These are phyloP conservation scores for Pyricularia sp. DNA, from an alignment of 2,329 filamentous ascomycete genomes.

Conservation along the genomic window DNA sequence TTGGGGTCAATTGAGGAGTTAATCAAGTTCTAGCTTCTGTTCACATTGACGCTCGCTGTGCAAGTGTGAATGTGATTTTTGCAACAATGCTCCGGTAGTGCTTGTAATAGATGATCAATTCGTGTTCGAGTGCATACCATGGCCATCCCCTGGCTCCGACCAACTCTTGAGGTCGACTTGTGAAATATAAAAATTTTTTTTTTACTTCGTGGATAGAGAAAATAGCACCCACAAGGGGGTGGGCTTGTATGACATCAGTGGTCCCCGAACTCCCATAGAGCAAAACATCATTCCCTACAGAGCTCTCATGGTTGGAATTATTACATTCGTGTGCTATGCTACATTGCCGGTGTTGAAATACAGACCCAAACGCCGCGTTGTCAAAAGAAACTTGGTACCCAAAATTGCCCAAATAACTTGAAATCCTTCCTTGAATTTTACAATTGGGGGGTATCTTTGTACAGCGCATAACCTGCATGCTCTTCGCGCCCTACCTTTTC, in stretches of 20 bases:
- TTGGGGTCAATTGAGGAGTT: conserved; percentile 6
- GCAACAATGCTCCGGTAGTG: neutral
- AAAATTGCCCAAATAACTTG: neutral
- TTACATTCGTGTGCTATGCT: neutral
- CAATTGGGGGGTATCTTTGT: neutral
- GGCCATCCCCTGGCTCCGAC: neutral
- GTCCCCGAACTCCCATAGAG: no score
- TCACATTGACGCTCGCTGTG: neutral
- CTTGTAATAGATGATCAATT: neutral
- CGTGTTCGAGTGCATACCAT: no score
- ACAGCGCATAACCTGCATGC: neutral
- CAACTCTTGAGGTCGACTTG: no score
- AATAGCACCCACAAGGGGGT: no score
- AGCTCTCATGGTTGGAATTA: neutral
- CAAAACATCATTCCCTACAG: neutral
- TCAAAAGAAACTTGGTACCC: neutral
- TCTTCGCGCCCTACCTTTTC: neutral
- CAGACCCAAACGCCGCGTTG: neutral
- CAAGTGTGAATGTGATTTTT: neutral
- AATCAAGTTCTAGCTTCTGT: conserved; percentile 2
- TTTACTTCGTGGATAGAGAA: no score
- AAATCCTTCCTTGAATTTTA: neutral
- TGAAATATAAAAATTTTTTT: no score
- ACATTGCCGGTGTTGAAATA: neutral
- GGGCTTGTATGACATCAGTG: no score